Base-by-base conservation (phyloP, 257 asterid genomes). In the Ajuga chamaepitys region DNA sequence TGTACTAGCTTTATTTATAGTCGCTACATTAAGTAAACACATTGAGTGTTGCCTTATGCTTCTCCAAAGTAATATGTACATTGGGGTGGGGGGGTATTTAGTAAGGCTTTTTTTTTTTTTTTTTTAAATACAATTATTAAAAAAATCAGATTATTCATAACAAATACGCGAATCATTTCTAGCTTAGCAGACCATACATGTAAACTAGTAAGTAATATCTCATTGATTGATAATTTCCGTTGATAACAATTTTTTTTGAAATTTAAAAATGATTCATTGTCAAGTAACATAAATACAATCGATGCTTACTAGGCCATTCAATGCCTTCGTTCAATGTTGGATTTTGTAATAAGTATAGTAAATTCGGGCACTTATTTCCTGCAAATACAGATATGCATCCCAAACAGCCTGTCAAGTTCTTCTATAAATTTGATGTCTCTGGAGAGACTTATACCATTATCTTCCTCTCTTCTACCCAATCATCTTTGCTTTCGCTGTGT, bases 201-300 rank as follows among this genome's bases (percentile, higher is more conserved):
- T 34, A 12, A 37, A 38, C 60, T 38, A 35, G 14, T 13, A n/a
- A 54, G 71, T 47, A 68, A 44, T 75, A 70, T 47, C 32, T 12
- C 47, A 17, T 21, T 59, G 30, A 41, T 47, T 13, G 50, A 35
- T 62, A 58, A 48, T 67, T 71, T 67, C 59, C 72, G 34, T 46
- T 40, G 32, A 9, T 41, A 38, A 30, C 20, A 32, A 5, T 38
- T 48, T 68, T 56, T 48, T 24, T 67, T 25, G 3, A 63, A 71
- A 21, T 67, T 70, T 26, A 14, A 40, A 44, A 76, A 71, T 58
- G 64, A 68, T 64, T 72, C 57, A 41, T 9, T 18, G 73, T 68
- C 58, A 30, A 72, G 78, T 75, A 40, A 75, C 57, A 66, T 48
- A 53, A 67, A 61, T 68, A 68, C 75, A 78, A 78, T 64, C 0